phyloP scores from a whole-genome alignment of 2,329 filamentous ascomycete genomes.

The Paecilomyces sp. region DNA sequence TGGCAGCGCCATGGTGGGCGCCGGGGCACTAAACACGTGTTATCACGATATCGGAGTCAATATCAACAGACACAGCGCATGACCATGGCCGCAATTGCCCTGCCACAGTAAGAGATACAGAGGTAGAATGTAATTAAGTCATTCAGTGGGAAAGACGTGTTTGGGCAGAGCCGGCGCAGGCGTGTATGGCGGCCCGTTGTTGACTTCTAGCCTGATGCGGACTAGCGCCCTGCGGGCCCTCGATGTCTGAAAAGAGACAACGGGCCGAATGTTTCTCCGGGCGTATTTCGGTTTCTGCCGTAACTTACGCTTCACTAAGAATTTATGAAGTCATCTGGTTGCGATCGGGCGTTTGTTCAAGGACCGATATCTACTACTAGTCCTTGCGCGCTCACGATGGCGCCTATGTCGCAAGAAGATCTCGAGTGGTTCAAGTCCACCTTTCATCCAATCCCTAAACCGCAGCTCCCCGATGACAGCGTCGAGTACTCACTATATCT shows the following conservation, averaged over 20 bases:
- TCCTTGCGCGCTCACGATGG: conserved; percentile 20
- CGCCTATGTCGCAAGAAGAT: conserved; percentile 46
- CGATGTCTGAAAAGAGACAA: conserved; percentile 1
- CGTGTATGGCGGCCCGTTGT: conserved; percentile 20
- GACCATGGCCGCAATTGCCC: conserved; percentile 16
- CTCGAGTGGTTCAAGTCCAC: conserved; percentile 60
- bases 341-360: conserved; percentile 6
- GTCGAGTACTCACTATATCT: conserved; percentile 79
- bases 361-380: not conserved
- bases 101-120: conserved; percentile 1
- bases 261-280: conserved; percentile 19
- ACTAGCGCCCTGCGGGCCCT: conserved; percentile 15
- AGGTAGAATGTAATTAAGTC: not conserved
- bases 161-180: conserved; percentile 19
- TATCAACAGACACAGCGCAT: conserved; percentile 4
- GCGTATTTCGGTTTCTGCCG: conserved; percentile 4
- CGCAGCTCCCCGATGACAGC: conserved; percentile 68
- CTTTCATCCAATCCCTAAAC: conserved; percentile 58
- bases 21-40: conserved; percentile 8
- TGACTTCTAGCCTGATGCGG: conserved; percentile 33
- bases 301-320: conserved; percentile 1
- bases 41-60: not conserved
- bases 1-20: conserved; percentile 53
- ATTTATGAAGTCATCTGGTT: conserved; percentile 25
- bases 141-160: conserved; percentile 20